A percentile compares a stretch with the other conserved stretches of the same genome.
Conservation (phyloP, 345 rosid species). For the Aquilaria sinensis region DNA sequence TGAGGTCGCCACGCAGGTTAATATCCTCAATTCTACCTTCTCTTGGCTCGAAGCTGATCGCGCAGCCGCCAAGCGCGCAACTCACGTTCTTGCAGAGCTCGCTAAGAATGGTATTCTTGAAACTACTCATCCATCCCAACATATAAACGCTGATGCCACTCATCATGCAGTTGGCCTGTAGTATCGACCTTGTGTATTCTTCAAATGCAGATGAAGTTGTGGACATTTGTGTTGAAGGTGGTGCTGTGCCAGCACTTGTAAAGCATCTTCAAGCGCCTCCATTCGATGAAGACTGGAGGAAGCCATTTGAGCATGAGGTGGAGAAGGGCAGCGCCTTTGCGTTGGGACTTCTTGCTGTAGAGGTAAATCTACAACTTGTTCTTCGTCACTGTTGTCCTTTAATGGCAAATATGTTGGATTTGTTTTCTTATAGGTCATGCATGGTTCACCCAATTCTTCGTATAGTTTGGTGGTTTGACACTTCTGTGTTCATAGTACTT, state of each 20-base stretch:
- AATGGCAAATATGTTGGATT: too few species aligned
- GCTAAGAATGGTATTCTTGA: constrained; percentile 76
- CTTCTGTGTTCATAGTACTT: too few species aligned
- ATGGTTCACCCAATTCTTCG: too few species aligned
- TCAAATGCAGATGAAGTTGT: constrained; percentile 81
- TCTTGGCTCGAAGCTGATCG: constrained; percentile 92
- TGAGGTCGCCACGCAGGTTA: constrained; percentile 72
- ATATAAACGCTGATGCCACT: constrained; percentile 14
- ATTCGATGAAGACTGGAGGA: constrained; percentile 41
- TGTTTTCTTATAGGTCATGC: too few species aligned
- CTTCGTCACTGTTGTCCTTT: too few species aligned
- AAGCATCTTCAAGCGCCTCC: constrained; percentile 88
- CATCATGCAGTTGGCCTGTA: constrained; percentile 3
- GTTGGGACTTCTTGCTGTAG: constrained; percentile 89
- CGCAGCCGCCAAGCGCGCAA: constrained; percentile 88
- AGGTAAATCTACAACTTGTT: constrained; percentile 33
- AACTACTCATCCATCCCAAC: constrained; percentile 19
- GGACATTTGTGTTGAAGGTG: constrained; percentile 89
- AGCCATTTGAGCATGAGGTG: constrained; percentile 91
- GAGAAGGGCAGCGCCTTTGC: constrained; percentile 99
- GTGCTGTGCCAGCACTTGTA: constrained; percentile 90
- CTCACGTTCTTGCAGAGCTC: constrained; percentile 94
- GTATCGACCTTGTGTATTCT: neutral
- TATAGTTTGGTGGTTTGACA: too few species aligned
- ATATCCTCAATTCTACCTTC: constrained; percentile 59